Percentiles rank a stretch among this genome's conserved stretches.
phyloP scores from a whole-genome alignment of 1,139 yeast species.

The Yamadazyma kanchanaburiensis region DNA sequence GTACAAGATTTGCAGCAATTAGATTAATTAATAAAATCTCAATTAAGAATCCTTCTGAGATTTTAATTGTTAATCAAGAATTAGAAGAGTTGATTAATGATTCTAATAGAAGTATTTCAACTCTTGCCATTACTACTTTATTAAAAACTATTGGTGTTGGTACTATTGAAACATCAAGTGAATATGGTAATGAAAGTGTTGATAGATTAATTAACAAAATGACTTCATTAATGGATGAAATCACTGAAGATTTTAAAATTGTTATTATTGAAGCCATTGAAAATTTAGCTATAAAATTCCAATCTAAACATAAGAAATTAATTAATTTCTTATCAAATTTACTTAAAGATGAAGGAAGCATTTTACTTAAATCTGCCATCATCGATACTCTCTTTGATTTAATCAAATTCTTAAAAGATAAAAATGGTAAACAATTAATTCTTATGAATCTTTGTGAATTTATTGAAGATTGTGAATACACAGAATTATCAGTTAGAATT shows the following conservation, averaged over 20 bases:
- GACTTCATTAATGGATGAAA: constrained; percentile 87
- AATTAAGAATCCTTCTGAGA: constrained; percentile 73
- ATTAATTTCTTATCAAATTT: constrained; percentile 79
- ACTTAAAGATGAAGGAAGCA: constrained; percentile 88
- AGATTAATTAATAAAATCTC: constrained; percentile 86
- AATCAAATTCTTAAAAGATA: constrained; percentile 78
- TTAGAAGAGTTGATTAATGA: constrained; percentile 86
- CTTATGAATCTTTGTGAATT: constrained; percentile 91
- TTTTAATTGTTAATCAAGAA: constrained; percentile 68
- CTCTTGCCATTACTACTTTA: constrained; percentile 96
- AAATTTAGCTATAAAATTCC: constrained; percentile 89
- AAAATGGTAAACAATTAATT: constrained; percentile 73
- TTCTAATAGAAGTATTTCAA: constrained; percentile 87
- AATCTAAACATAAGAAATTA: constrained; percentile 82
- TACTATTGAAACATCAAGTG: constrained; percentile 28
- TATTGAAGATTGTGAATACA: constrained; percentile 96
- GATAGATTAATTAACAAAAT: constrained; percentile 87
- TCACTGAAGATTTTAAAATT: constrained; percentile 92
- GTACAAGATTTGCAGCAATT: constrained; percentile 90
- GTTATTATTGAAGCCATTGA: constrained; percentile 94
- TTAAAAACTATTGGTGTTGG: constrained; percentile 90
- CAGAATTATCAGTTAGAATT: constrained; percentile 88
- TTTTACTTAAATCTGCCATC: constrained; percentile 77
- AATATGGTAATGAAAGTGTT: constrained; percentile 59
- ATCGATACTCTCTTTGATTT: constrained; percentile 90